These are phyloP conservation scores for Delphinella strobiligena DNA, from an alignment of 2,329 filamentous ascomycete species.

Conservation along the genomic window DNA sequence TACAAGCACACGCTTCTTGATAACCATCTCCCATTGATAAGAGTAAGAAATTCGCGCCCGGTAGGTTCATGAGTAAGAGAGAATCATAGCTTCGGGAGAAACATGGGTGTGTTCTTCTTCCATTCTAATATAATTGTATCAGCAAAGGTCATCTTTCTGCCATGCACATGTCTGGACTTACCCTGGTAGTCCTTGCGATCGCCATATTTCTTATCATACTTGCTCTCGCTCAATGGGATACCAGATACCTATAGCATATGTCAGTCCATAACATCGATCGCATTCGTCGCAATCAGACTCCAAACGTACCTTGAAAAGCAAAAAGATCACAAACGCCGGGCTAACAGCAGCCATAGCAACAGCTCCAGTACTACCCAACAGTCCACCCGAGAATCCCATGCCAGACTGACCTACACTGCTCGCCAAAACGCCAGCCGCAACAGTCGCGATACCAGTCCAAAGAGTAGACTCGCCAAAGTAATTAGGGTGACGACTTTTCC, in stretches of 20 bases:
- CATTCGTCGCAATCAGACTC: neutral
- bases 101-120: conserved; percentile 45
- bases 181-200: conserved; percentile 51
- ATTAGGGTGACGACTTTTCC: conserved; percentile 51
- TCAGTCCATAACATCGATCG: conserved; percentile 6
- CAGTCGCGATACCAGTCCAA: conserved; percentile 55
- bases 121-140: conserved; percentile 13
- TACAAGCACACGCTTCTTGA: too few relatives aligned
- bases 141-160: neutral
- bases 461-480: conserved; percentile 62
- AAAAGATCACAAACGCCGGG: conserved; percentile 51
- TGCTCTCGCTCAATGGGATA: conserved; percentile 53
- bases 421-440: conserved; percentile 45
- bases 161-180: neutral
- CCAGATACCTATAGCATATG: conserved; percentile 29
- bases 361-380: conserved; percentile 31
- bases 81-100: conserved; percentile 50
- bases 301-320: conserved; percentile 47
- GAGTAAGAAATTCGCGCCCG: too few relatives aligned
- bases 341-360: conserved; percentile 43
- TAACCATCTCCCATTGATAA: too few relatives aligned
- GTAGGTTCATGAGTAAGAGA: too few relatives aligned
- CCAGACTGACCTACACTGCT: conserved; percentile 43
- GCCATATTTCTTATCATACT: conserved; percentile 55
- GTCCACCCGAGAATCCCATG: conserved; percentile 41